phyloP scores from a whole-genome alignment of 768 basidiomycete genomes.

The Lactarius trivialis region DNA sequence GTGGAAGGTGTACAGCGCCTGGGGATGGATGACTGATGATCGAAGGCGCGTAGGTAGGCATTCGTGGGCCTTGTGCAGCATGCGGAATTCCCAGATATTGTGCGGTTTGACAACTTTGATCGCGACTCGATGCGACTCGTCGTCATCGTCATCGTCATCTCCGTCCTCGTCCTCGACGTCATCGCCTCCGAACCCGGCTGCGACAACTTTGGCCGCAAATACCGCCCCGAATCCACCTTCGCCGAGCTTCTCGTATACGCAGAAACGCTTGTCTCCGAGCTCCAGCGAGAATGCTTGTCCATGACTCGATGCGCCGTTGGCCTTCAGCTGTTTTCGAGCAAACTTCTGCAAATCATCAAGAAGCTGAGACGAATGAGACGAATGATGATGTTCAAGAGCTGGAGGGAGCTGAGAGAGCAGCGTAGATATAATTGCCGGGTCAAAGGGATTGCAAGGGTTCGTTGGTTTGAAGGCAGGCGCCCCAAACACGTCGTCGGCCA shows the following conservation, averaged over 20 bases:
- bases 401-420: conserved; percentile 58
- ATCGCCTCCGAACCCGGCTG: conserved; percentile 38
- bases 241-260: conserved; percentile 80
- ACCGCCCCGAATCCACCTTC: conserved; percentile 97
- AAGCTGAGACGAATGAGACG: conserved; percentile 48
- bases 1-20: conserved; percentile 71
- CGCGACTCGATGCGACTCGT: conserved; percentile 63
- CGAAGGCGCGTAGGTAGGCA: conserved; percentile 53
- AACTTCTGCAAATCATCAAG: conserved; percentile 71
- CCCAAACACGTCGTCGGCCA: conserved; percentile 56
- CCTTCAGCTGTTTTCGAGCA: conserved; percentile 39
- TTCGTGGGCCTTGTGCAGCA: conserved; percentile 70
- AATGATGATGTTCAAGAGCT: conserved; percentile 57
- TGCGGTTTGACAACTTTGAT: conserved; percentile 88
- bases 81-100: conserved; percentile 88
- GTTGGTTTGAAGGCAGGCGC: conserved; percentile 62
- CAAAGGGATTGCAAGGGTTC: conserved; percentile 87
- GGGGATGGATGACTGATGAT: conserved; percentile 67
- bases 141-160: conserved; percentile 39
- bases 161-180: conserved; percentile 37
- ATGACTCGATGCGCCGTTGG: conserved; percentile 29
- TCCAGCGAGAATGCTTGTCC: conserved; percentile 45
- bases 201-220: conserved; percentile 67
- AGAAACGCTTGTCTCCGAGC: conserved; percentile 59
- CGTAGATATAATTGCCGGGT: conserved; percentile 52